phyloP scores from a whole-genome alignment of 2,329 filamentous ascomycete genomes.

The Mariannaea sp. region DNA sequence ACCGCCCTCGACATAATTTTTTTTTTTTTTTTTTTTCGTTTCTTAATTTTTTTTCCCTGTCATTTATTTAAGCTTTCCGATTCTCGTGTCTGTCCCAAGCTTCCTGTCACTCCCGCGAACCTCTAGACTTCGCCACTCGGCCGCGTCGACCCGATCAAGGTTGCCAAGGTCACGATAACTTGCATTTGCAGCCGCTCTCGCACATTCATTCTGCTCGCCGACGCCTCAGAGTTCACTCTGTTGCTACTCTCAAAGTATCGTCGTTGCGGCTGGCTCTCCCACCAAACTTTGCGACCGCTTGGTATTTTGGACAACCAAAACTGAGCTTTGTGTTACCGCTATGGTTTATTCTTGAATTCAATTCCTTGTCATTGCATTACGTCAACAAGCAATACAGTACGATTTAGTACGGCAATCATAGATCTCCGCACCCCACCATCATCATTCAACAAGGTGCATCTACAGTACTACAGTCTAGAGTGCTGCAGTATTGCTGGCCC shows the following conservation, averaged over 20 bases:
- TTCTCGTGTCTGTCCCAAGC: slow-evolving; percentile 4
- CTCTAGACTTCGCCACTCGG: slow-evolving; percentile 23
- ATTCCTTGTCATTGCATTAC: not conserved
- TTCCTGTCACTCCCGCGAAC: slow-evolving; percentile 13
- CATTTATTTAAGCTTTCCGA: too few relatives aligned
- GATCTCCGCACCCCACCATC: not conserved
- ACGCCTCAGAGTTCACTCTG: too few relatives aligned
- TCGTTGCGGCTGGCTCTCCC: too few relatives aligned
- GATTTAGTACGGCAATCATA: too few relatives aligned
- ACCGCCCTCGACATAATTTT: slow-evolving; percentile 6
- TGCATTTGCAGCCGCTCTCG: not conserved
- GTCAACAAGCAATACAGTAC: not conserved
- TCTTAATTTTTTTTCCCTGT: too few relatives aligned
- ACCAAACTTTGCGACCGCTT: too few relatives aligned
- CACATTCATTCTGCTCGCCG: not conserved
- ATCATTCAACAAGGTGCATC: not conserved
- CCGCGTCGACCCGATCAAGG: slow-evolving; percentile 29
- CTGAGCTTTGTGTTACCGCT: not conserved
- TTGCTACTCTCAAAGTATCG: too few relatives aligned
- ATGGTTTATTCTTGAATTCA: not conserved
- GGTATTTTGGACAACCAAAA: not conserved
- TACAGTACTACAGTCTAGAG: too few relatives aligned
- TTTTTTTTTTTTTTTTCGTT: too few relatives aligned
- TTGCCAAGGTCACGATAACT: not conserved
- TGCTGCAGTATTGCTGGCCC: too few relatives aligned